Conservation (phyloP, 352 stramenopile species). For the Pseudoperonospora humuli region DNA sequence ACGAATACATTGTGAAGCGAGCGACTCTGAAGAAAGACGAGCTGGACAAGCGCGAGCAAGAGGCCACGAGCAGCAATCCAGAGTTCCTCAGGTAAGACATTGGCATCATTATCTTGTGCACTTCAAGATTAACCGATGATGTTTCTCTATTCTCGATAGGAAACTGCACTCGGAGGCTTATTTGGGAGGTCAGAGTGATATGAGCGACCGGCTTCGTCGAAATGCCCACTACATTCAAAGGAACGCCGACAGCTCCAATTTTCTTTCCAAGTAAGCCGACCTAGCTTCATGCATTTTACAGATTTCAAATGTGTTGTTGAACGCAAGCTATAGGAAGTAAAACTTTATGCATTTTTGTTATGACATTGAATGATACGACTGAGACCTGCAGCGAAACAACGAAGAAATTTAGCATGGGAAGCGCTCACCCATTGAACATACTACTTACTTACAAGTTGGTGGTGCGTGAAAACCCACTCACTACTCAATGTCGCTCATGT, state of each 20-base stretch:
- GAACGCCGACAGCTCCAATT: conserved; percentile 70
- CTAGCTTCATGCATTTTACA: background rate
- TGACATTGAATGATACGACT: conserved; percentile 11
- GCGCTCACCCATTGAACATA: too few species aligned
- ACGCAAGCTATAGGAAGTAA: conserved; percentile 20
- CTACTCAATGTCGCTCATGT: conserved; percentile 78
- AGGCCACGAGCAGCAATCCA: conserved; percentile 41
- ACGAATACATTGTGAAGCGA: conserved; percentile 51
- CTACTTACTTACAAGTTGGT: too few species aligned
- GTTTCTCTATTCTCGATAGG: conserved; percentile 22
- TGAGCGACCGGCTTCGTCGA: conserved; percentile 64
- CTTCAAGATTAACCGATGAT: background rate
- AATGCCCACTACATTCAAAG: conserved; percentile 85
- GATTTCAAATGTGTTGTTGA: too few species aligned
- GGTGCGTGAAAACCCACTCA: background rate
- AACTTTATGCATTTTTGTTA: conserved; percentile 25
- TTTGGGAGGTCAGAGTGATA: conserved; percentile 44
- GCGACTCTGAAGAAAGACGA: conserved; percentile 43
- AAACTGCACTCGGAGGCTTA: conserved; percentile 75
- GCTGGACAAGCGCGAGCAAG: conserved; percentile 46
- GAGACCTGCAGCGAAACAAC: conserved; percentile 12
- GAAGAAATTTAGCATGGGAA: conserved; percentile 5
- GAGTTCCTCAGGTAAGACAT: conserved; percentile 63
- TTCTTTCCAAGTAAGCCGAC: conserved; percentile 52
- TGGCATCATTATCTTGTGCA: background rate